Base-by-base conservation (phyloP, 164 flowering plant species). In the Berberis thunbergii region DNA sequence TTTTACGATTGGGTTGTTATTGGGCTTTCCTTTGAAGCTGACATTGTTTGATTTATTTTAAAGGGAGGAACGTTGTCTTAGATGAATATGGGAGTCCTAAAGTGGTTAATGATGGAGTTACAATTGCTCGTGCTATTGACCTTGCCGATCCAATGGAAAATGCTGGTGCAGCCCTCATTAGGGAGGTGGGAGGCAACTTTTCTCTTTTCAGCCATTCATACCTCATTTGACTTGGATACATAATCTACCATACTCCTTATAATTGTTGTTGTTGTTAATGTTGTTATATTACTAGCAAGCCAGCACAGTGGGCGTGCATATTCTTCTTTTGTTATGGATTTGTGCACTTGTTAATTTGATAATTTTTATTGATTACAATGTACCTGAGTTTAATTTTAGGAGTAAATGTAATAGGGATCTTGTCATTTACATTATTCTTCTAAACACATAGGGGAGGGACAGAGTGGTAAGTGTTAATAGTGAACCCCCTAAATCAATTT, bases 41-140 rank as follows among this genome's bases (percentile, higher is more conserved):
- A 45, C 9, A n/a, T 41, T 38, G 6, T 56, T 4, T 40, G 8
- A 62, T 9, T 43, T 53, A 10, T 58, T 56, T 43, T 57, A 63
- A 46, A 94, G 99, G 99, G 72, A 85, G 99, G 74, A 94, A 94
- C 72, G 99, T 94, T 48, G 99, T 94, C 5, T 73, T 94, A 77
- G 99, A 91, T 74, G 97, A 94, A 65, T 94, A 63, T 69, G 97
- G 97, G 39, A 79, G 74, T 67, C 97, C 97, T 7, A 91, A 85
- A 70, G 97, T 91, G n/a, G 99, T 94, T 2, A 94, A 94, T 78
- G 99, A 94, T 77, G 99, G 99, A 4, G 99, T 94, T 4, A 94
- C 99, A 40, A 91, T 94, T 76, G 99, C 99, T 38, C 75, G 97
- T 12, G 99, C 97, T 52, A 91, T 94, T 68, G 99, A 94, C 73